phyloP scores from a whole-genome alignment of 768 basidiomycete genomes.

The Phlebiopsis gigantea region DNA sequence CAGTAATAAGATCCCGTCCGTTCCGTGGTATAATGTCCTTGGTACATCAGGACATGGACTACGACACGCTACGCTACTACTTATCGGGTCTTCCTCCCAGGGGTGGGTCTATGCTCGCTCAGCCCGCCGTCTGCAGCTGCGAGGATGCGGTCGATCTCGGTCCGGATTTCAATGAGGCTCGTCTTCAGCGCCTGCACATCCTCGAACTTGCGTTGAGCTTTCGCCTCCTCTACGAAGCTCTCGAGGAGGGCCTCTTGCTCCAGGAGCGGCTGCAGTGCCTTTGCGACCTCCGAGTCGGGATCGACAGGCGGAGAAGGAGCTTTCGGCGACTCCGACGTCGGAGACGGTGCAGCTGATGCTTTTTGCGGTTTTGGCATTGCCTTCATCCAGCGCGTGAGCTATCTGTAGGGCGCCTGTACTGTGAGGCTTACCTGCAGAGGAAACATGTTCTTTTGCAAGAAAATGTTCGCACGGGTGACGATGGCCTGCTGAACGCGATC shows the following conservation, averaged over 20 bases:
- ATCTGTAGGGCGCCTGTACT: not conserved
- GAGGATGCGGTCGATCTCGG: constrained; percentile 73
- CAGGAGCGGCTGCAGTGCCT: constrained; percentile 76
- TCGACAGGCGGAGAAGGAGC: constrained; percentile 35
- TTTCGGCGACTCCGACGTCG: constrained; percentile 17
- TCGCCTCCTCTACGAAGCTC: constrained; percentile 87
- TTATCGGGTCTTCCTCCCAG: constrained; percentile 8
- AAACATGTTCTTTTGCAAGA: constrained; percentile 89
- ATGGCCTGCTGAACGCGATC: constrained; percentile 84
- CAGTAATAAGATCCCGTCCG: constrained; percentile 1
- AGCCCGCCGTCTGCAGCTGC: constrained; percentile 23
- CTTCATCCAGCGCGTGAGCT: no score
- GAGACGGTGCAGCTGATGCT: constrained; percentile 19
- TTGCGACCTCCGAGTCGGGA: constrained; percentile 65
- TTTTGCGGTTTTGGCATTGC: constrained; percentile 41
- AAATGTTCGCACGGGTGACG: constrained; percentile 65
- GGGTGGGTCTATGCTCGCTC: not conserved
- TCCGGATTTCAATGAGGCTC: constrained; percentile 78
- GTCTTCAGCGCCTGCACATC: constrained; percentile 81
- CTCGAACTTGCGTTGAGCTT: constrained; percentile 88
- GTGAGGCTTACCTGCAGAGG: constrained; percentile 58
- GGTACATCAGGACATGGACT: not conserved
- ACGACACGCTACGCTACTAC: no score
- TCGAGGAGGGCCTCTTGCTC: constrained; percentile 94
- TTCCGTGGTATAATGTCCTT: constrained; percentile 4